Evolutionary conservation across 2,329 filamentous ascomycete genomes (phyloP), one percentile per base, ranked within the genome.

Genomic region (Fusarium staphyleae): DNA sequence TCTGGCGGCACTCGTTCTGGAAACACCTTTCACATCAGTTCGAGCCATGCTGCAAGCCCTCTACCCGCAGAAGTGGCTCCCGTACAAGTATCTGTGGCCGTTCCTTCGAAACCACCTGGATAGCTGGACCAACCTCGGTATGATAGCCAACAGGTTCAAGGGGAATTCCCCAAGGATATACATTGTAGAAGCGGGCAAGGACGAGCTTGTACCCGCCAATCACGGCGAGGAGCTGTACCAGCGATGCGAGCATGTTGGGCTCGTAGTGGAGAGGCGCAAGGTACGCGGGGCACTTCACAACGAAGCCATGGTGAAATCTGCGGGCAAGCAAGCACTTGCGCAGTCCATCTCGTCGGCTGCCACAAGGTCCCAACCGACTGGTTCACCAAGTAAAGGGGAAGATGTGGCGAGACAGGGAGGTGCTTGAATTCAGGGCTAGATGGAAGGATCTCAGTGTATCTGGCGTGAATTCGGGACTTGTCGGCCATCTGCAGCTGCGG

Each of bases 51-150:
- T 93, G 5, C 75, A 82, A 34, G 85, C 83, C 1, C 71, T 93
- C 3, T 93, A 93, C 66, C 89, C 89, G 1, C 88, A 92, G 63
- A 89, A 83, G 63, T 93, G 89, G 88, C 75, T 93, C 6, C 90
- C 90, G 0, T 93, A 93, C 69, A 82, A 83, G 39, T 86, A 93
- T 68, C 77, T 93, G 0, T 85, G 85, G 78, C 87, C 87, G 0
- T 92, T 93, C 66, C 77, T 93, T 10, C 80, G 88, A 61, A 92
- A 81, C 54, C 81, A 83, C 33, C 72, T 86, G 29, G 80, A 86
- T 59, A 84, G 77, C 58, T 80, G 73, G 74, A 68, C 72, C 46
- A 85, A 85, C 55, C 58, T 86, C 24, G 75, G 70, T 3, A 45
- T 68, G 22, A 77, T 86, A 66, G 72, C 63, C 52, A 60, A 51